A percentile compares a stretch with the other conserved stretches of the same genome.
phyloP scores from a whole-genome alignment of 2,329 filamentous ascomycete species.

The Cytospora schulzeri region DNA sequence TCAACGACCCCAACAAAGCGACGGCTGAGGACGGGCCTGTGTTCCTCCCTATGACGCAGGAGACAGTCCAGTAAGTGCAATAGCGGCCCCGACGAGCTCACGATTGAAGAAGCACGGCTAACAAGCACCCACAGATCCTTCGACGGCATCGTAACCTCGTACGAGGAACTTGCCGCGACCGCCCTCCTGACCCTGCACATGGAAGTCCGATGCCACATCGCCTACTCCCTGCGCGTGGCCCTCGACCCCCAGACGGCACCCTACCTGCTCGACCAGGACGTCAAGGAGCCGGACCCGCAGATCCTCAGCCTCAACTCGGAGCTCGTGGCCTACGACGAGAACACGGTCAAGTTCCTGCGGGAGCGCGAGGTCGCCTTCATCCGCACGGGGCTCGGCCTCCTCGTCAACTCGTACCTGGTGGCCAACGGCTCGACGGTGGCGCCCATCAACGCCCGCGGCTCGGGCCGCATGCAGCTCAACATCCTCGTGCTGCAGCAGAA shows the following conservation, averaged over 20 bases:
- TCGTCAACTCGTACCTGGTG: conserved; percentile 81
- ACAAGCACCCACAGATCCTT: conserved; percentile 62
- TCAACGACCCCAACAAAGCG: conserved; percentile 63
- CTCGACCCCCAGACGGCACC: conserved; percentile 63
- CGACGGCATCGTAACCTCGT: conserved; percentile 81
- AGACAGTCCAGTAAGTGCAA: conserved; percentile 74
- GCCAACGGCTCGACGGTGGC: conserved; percentile 70
- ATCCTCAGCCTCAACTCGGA: conserved; percentile 84
- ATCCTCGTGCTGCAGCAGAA: conserved; percentile 95
- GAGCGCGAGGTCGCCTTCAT: conserved; percentile 73
- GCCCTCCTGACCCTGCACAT: conserved; percentile 85
- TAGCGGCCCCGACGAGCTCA: neutral
- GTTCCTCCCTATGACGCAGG: conserved; percentile 83
- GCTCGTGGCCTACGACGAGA: conserved; percentile 86
- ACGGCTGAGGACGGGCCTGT: conserved; percentile 67
- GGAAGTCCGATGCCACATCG: conserved; percentile 82
- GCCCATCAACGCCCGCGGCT: conserved; percentile 83
- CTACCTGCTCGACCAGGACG: conserved; percentile 69
- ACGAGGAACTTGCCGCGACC: conserved; percentile 76
- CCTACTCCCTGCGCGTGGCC: conserved; percentile 72
- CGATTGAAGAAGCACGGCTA: neutral
- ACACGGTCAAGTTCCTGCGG: conserved; percentile 72
- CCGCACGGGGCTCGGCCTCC: conserved; percentile 71
- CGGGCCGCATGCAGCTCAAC: conserved; percentile 87
- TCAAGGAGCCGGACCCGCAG: conserved; percentile 75